Base-by-base conservation (phyloP, 345 rosid species). In the Rhizophora mangle region DNA sequence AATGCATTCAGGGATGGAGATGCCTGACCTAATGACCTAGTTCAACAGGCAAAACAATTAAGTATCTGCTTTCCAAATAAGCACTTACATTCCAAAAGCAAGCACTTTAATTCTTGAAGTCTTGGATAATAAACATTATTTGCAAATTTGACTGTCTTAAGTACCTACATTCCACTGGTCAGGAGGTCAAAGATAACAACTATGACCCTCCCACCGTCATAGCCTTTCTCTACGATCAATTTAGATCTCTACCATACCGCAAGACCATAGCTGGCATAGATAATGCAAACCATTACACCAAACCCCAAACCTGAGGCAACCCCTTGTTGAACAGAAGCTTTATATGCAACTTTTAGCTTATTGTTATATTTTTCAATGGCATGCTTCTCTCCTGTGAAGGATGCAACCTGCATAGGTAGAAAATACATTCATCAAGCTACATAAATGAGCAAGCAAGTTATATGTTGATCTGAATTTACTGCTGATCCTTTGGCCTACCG, bases 341-440 rank as follows among this genome's bases (percentile, higher is more conserved):
- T 73, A 59, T 84, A 89, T 24, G 97, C 96, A 11, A 83, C 67
- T 68, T 82, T 75, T 7, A 93, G 82, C 74, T 85, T 89, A 2
- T 54, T 72, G 43, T 89, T 75, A 39, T 93, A 93, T 3, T 85
- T 89, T 8, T 80, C 83, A 26, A 83, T 79, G 10, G 97, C 93
- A n/a, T 64, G 79, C 76, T 87, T 90, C 84, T 93, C 98, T 37
- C 96, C 96, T 0, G 96, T 85, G 81, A 93, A 93, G n/a, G 97
- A 87, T 56, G 87, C 91, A 20, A 93, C 96, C 98, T 69, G 65
- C 24, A 56, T 2, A 43, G 10, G 65, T 43, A 58, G 20, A 24
- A 55, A 22, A 65, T 32, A 36, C 24, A 19, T 55, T 52, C 36
- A 57, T 7, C 27, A 65, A 29, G 6, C 20, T 24, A 24, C 26